Percentiles rank a stretch among this genome's conserved stretches.
These are phyloP conservation scores for Thoreauomyces humboldtii DNA, from an alignment of 192 early-diverging fungal species.

Conservation along the genomic window DNA sequence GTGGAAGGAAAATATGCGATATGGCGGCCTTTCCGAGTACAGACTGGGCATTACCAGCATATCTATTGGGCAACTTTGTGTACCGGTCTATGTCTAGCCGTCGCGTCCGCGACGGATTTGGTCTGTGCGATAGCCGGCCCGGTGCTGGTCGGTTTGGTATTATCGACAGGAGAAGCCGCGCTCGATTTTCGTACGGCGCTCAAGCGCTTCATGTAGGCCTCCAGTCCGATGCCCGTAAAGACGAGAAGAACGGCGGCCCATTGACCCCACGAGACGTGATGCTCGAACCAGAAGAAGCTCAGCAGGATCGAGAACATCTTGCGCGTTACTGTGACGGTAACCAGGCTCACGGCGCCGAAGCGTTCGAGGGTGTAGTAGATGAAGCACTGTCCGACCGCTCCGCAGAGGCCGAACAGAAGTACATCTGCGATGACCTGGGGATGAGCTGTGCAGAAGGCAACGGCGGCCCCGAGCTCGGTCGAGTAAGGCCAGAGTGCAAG, in stretches of 20 bases:
- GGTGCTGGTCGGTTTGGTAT: too few species aligned
- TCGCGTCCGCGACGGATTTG: too few species aligned
- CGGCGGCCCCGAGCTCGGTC: slow-evolving; percentile 70
- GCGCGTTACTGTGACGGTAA: slow-evolving; percentile 93
- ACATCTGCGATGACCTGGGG: slow-evolving; percentile 83
- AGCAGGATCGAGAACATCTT: slow-evolving; percentile 95
- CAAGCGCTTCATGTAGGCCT: slow-evolving; percentile 32
- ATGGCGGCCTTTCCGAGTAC: too few species aligned
- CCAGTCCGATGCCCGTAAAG: slow-evolving; percentile 67
- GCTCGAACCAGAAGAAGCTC: slow-evolving; percentile 85
- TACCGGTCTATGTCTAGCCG: too few species aligned
- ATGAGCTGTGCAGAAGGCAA: slow-evolving; percentile 71
- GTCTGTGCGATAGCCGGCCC: too few species aligned
- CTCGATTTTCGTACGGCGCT: too few species aligned
- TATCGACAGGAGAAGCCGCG: too few species aligned
- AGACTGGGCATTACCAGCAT: too few species aligned
- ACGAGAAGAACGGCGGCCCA: slow-evolving; percentile 85
- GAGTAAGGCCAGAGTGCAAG: slow-evolving; percentile 71
- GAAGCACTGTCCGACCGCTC: slow-evolving; percentile 96
- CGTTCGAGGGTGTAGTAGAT: slow-evolving; percentile 91
- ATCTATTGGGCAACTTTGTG: too few species aligned
- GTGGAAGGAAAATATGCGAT: too few species aligned
- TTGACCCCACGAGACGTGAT: slow-evolving; percentile 72
- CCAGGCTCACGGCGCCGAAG: slow-evolving; percentile 85
- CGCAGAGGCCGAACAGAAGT: slow-evolving; percentile 84